phyloP scores from a whole-genome alignment of 805 yeast genomes.

The Pichia manshurica region DNA sequence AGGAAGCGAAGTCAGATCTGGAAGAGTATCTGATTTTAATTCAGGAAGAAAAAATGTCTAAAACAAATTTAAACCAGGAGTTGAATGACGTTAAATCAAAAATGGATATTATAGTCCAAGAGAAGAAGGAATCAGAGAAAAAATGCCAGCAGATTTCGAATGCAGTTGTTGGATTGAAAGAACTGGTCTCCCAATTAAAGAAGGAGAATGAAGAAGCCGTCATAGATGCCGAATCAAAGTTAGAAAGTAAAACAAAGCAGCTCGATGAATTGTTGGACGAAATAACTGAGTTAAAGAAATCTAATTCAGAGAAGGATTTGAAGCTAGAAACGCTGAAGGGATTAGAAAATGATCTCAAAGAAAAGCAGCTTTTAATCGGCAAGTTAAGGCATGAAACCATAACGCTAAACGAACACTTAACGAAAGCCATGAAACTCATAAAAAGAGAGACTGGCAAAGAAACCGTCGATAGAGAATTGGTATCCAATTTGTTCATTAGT shows the following conservation, averaged over 20 bases:
- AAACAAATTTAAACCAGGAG: constrained; percentile 43
- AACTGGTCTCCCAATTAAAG: constrained; percentile 17
- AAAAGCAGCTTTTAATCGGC: constrained; percentile 75
- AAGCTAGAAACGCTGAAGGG: constrained; percentile 27
- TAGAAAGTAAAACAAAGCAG: constrained; percentile 19
- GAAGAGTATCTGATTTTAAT: constrained; percentile 33
- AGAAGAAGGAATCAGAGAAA: constrained; percentile 17
- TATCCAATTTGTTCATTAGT: constrained; percentile 79
- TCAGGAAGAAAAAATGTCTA: constrained; percentile 37
- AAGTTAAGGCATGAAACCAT: constrained; percentile 93
- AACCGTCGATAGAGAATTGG: constrained; percentile 79
- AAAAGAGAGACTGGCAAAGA: constrained; percentile 72
- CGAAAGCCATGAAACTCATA: constrained; percentile 84
- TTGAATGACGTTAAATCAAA: constrained; percentile 30
- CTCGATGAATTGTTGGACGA: constrained; percentile 21
- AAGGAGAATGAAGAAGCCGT: constrained; percentile 22
- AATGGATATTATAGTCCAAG: constrained; percentile 18
- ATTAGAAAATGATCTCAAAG: constrained; percentile 53
- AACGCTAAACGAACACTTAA: constrained; percentile 85
- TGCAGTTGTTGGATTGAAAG: constrained; percentile 22
- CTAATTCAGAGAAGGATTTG: constrained; percentile 15
- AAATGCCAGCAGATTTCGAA: constrained; percentile 23
- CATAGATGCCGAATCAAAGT: constrained; percentile 12
- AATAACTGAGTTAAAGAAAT: constrained; percentile 9
- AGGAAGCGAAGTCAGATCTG: constrained; percentile 30